These are phyloP conservation scores for Macrophomina phaseolina DNA, from an alignment of 2,329 filamentous ascomycete species.

Conservation along the genomic window DNA sequence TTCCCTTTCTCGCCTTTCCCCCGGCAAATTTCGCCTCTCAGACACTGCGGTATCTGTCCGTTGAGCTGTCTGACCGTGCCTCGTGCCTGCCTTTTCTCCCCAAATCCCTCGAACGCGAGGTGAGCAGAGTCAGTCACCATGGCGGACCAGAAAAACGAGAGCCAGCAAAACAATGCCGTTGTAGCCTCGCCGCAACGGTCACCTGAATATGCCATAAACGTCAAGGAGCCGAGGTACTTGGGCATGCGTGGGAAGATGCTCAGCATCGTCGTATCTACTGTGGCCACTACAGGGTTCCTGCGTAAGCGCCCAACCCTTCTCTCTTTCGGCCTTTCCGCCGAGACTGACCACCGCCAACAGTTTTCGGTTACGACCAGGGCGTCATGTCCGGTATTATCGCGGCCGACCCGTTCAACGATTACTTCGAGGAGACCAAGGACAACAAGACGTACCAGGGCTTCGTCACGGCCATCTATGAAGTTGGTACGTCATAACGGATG, in stretches of 20 bases:
- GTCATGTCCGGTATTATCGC: conserved; percentile 47
- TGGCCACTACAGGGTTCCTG: conserved; percentile 68
- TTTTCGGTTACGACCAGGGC: conserved; percentile 63
- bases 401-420: conserved; percentile 40
- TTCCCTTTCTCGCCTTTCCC: background rate
- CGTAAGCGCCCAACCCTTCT: conserved; percentile 29
- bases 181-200: background rate
- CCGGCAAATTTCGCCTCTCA: background rate
- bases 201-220: background rate
- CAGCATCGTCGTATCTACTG: conserved; percentile 62
- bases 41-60: background rate
- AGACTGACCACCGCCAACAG: conserved; percentile 1
- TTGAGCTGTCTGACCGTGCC: conserved; percentile 1
- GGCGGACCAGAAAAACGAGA: conserved; percentile 15
- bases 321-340: background rate
- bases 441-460: conserved; percentile 56
- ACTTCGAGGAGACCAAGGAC: conserved; percentile 48
- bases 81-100: background rate
- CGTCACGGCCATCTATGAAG: conserved; percentile 60
- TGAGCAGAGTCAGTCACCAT: background rate
- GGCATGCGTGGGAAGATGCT: conserved; percentile 65
- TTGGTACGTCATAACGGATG: conserved; percentile 45
- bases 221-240: conserved; percentile 53
- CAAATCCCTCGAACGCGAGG: background rate
- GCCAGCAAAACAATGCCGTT: background rate